Percentiles rank a stretch among this genome's conserved stretches.
Conservation (phyloP, 2,329 filamentous ascomycete species). For the Elsinoe perseae region DNA sequence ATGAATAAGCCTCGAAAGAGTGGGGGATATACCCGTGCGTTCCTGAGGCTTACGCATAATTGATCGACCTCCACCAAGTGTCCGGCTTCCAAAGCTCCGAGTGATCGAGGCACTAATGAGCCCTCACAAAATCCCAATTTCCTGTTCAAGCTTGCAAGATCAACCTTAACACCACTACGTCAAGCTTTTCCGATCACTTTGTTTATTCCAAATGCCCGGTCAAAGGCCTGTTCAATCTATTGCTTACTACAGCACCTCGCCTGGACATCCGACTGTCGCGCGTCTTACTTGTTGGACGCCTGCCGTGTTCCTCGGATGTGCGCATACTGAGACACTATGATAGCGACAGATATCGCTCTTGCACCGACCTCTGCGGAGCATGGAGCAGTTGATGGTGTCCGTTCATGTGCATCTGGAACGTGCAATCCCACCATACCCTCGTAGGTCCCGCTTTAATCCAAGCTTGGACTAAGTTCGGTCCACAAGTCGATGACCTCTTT, state of each 20-base stretch:
- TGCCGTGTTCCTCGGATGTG: neutral
- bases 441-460: neutral
- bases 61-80: neutral
- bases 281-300: neutral
- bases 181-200: neutral
- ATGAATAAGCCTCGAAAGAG: neutral
- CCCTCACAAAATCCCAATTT: slow-evolving; percentile 1
- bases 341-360: slow-evolving; percentile 7
- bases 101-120: neutral
- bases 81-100: slow-evolving; percentile 4
- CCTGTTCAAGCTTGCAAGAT: slow-evolving; percentile 8
- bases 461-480: slow-evolving; percentile 6
- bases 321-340: neutral
- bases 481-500: slow-evolving; percentile 2
- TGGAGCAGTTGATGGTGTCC: neutral
- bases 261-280: neutral
- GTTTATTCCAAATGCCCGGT: slow-evolving; percentile 3
- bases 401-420: slow-evolving; percentile 1
- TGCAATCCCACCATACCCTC: slow-evolving; percentile 6
- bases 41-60: slow-evolving; percentile 1
- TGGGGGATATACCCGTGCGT: slow-evolving; percentile 1
- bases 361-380: slow-evolving; percentile 1
- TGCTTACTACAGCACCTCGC: neutral
- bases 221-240: neutral
- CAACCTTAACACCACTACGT: slow-evolving; percentile 14